A percentile compares a stretch with the other conserved stretches of the same genome.
phyloP scores from a whole-genome alignment of 2,329 filamentous ascomycete genomes.

The Fusarium chaquense region DNA sequence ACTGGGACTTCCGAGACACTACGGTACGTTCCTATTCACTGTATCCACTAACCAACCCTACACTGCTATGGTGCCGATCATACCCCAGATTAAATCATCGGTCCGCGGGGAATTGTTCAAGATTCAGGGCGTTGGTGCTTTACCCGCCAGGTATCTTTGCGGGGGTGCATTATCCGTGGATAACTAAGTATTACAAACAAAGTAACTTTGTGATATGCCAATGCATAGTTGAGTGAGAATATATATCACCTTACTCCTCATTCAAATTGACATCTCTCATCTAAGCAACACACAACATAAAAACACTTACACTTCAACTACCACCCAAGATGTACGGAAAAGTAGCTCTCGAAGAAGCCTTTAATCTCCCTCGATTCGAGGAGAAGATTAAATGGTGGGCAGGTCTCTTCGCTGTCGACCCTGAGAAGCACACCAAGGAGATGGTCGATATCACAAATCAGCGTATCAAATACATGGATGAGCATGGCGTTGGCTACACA shows the following conservation, averaged over 20 bases:
- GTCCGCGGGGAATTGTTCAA: not conserved
- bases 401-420: slow-evolving; percentile 67
- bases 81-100: not conserved
- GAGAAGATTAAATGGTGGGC: slow-evolving; percentile 73
- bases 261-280: not conserved
- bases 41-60: not conserved
- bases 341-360: slow-evolving; percentile 72
- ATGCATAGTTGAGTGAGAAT: not conserved
- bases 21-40: not conserved
- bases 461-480: slow-evolving; percentile 58
- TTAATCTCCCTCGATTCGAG: slow-evolving; percentile 68
- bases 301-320: not conserved
- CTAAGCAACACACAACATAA: not conserved
- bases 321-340: slow-evolving; percentile 66
- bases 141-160: not conserved
- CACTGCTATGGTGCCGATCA: not conserved
- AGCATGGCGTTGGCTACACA: slow-evolving; percentile 62
- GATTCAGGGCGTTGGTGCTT: not conserved
- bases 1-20: not conserved
- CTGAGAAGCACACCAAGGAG: slow-evolving; percentile 68
- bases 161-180: slow-evolving; percentile 5
- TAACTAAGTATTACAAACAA: not conserved
- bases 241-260: not conserved
- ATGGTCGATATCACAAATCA: slow-evolving; percentile 59
- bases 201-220: not conserved